A percentile compares a stretch with the other conserved stretches of the same genome.
Conservation (phyloP, 2,329 filamentous ascomycete genomes). For the Xylariomycetidae sp. region DNA sequence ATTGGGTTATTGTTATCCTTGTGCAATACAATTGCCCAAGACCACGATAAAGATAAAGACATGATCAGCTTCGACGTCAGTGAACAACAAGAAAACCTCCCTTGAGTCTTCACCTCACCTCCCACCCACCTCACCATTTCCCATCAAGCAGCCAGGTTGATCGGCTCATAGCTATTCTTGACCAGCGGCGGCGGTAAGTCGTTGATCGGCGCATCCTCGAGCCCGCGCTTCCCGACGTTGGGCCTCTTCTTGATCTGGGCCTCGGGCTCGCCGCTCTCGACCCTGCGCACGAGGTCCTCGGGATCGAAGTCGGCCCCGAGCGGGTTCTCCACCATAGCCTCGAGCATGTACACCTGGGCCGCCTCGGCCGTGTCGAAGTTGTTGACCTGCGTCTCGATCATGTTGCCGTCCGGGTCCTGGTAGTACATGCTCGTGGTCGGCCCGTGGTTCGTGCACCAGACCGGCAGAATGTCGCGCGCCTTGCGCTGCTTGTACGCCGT, state of each 20-base stretch:
- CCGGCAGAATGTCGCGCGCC: conserved; percentile 30
- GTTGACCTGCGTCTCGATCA: conserved; percentile 42
- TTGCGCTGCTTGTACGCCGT: conserved; percentile 33
- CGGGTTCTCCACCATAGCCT: conserved; percentile 34
- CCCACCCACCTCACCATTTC: not conserved
- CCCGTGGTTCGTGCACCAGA: conserved; percentile 44
- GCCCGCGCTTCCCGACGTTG: conserved; percentile 17
- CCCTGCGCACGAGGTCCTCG: conserved; percentile 32
- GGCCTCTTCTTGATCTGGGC: conserved; percentile 20
- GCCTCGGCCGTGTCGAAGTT: conserved; percentile 34
- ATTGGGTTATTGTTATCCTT: too few species aligned
- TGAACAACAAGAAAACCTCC: not conserved
- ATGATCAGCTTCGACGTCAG: too few species aligned
- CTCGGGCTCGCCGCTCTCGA: conserved; percentile 21
- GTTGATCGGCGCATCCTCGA: conserved; percentile 7
- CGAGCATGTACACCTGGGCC: conserved; percentile 34
- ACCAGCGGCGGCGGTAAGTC: too few species aligned
- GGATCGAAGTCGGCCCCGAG: conserved; percentile 40
- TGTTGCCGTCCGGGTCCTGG: conserved; percentile 43
- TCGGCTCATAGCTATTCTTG: conserved; percentile 13
- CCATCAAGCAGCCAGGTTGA: conserved; percentile 6
- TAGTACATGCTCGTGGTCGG: conserved; percentile 44
- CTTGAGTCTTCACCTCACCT: not conserved
- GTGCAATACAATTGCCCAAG: too few species aligned
- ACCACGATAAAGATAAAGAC: too few species aligned